Percentiles rank a stretch among this genome's conserved stretches.
Evolutionary conservation across 352 stramenopile genomes (phyloP).

Genomic region (Pythium chondricola): DNA sequence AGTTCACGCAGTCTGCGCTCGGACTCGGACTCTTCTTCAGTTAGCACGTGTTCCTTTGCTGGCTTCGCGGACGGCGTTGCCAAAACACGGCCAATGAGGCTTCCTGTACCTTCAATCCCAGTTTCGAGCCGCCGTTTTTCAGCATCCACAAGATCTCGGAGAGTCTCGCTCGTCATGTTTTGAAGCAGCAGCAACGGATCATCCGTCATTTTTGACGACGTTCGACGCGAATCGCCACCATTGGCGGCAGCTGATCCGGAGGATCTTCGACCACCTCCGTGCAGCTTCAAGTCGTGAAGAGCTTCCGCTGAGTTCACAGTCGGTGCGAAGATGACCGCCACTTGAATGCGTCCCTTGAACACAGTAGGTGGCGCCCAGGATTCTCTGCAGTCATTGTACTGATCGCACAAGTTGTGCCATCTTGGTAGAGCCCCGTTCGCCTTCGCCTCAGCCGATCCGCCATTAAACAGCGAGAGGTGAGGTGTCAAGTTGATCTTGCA

Average conservation of each 20-base stretch:
- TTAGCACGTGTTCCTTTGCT: not conserved
- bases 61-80: not conserved
- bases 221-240: not conserved
- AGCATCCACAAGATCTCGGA: constrained; percentile 45
- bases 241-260: not conserved
- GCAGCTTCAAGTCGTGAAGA: constrained; percentile 38
- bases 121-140: constrained; percentile 28
- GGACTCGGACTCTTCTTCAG: constrained; percentile 18
- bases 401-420: constrained; percentile 84
- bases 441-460: constrained; percentile 66
- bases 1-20: constrained; percentile 29
- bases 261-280: constrained; percentile 17
- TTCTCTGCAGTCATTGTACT: constrained; percentile 84
- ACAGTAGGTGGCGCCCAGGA: constrained; percentile 80
- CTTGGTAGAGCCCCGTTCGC: constrained; percentile 70
- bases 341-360: constrained; percentile 69
- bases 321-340: constrained; percentile 73
- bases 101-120: constrained; percentile 5
- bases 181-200: constrained; percentile 41
- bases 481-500: constrained; percentile 85
- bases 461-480: constrained; percentile 71
- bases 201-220: constrained; percentile 31
- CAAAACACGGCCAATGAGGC: constrained; percentile 8
- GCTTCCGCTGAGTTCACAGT: constrained; percentile 46
- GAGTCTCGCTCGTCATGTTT: constrained; percentile 46